phyloP scores from a whole-genome alignment of 345 rosid genomes.

The Crucihimalaya himalaica region DNA sequence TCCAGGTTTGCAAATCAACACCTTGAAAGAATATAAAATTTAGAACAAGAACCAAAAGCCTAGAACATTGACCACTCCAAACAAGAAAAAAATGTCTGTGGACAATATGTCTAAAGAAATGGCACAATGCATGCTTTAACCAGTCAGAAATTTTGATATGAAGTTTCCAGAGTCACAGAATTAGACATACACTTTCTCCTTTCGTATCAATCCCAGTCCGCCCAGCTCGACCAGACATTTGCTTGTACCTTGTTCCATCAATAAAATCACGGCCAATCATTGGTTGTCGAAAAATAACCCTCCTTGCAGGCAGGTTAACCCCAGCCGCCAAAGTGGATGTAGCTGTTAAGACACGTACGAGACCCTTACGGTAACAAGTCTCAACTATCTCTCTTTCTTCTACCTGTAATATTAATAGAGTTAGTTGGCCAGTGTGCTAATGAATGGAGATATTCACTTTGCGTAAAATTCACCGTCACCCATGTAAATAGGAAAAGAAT shows the following conservation, averaged over 20 bases:
- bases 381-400: conserved; percentile 98
- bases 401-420: conserved; percentile 52
- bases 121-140: not conserved
- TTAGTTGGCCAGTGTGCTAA: conserved; percentile 9
- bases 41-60: conserved; percentile 27
- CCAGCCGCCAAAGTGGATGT: conserved; percentile 99
- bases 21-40: conserved; percentile 48
- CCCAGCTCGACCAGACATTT: conserved; percentile 99
- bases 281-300: conserved; percentile 98
- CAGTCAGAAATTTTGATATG: not conserved
- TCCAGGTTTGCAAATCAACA: conserved; percentile 82
- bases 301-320: conserved; percentile 95
- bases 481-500: conserved; percentile 12
- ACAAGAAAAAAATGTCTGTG: conserved; percentile 7
- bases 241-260: conserved; percentile 96
- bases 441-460: conserved; percentile 8
- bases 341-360: conserved; percentile 87
- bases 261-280: conserved; percentile 93
- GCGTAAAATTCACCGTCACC: conserved; percentile 22
- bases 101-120: not conserved
- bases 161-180: not conserved
- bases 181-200: conserved; percentile 90
- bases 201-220: conserved; percentile 97
- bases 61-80: conserved; percentile 15
- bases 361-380: conserved; percentile 88